Evolutionary conservation across 352 stramenopile species (phyloP).

Genomic region (Phytopythium litorale): DNA sequence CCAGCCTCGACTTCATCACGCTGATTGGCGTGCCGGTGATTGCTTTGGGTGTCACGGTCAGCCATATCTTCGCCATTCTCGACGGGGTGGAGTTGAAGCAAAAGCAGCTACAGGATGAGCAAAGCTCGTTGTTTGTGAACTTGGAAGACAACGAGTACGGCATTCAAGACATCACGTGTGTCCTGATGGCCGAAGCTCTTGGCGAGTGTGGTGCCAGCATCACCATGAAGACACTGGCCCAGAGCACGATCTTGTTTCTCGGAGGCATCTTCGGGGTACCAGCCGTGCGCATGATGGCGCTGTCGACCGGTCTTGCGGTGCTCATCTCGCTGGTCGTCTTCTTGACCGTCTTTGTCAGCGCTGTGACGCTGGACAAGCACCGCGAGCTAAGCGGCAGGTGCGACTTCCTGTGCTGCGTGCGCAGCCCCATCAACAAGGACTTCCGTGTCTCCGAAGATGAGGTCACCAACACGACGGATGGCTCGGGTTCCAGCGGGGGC

Average conservation of each 20-base stretch:
- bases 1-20: constrained; percentile 67
- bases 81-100: constrained; percentile 52
- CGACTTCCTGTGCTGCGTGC: constrained; percentile 55
- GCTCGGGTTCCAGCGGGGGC: constrained; percentile 26
- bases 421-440: constrained; percentile 15
- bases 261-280: constrained; percentile 60
- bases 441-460: constrained; percentile 24
- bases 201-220: constrained; percentile 63
- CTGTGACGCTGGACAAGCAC: constrained; percentile 66
- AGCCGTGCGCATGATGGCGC: constrained; percentile 61
- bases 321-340: constrained; percentile 52
- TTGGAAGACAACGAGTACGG: constrained; percentile 40
- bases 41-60: constrained; percentile 60
- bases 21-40: constrained; percentile 64
- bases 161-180: constrained; percentile 46
- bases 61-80: constrained; percentile 70
- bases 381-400: constrained; percentile 54
- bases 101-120: constrained; percentile 34
- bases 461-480: constrained; percentile 21
- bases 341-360: constrained; percentile 62
- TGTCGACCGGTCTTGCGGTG: constrained; percentile 39
- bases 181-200: constrained; percentile 41
- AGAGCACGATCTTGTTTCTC: constrained; percentile 46
- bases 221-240: constrained; percentile 35
- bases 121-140: constrained; percentile 41